Base-by-base conservation (phyloP, 352 stramenopile species). In the Pythium volutum region DNA sequence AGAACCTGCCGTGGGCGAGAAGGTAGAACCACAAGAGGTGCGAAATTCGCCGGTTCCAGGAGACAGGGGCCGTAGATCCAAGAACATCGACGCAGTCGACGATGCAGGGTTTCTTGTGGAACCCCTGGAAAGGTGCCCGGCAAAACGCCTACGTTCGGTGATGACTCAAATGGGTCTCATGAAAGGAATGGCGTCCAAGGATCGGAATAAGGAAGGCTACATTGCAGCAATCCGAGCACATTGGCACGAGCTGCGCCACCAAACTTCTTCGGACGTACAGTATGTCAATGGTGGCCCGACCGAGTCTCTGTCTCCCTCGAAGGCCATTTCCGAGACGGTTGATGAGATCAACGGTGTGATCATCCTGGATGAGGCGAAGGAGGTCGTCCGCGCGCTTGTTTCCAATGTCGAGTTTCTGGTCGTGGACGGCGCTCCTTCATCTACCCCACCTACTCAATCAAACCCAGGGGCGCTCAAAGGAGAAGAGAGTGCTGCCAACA, bases 171-270 rank as follows among this genome's bases (percentile, higher is more conserved):
- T 56, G 49, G 20, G 33, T 14, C 11, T 33, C 20, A 10, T 11
- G 9, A 33, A 46, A 5, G 20, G 20, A 12, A 11, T 34, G 10
- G 10, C 49, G 5, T 15, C 6, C 1, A n/a, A 20, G 1, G 12
- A 12, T 5, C 25, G 22, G 34, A 59, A 39, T 10, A 59, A 59
- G n/a, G 16, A 38, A n/a, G 52, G 39, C 5, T 49, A 15, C n/a
- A 59, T 59, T 27, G 41, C 38, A 16, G 52, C 38, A 18, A 59
- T 59, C 15, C 36, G 39, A 29, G 20, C 34, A 5, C 11, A 41
- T 39, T 50, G 41, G 48, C 3, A 43, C 36, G 36, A 43, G 15
- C 36, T 43, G 0, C 36, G 10, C 5, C 36, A 23, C 36, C 36
- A 22, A 43, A 10, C 36, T 22, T 43, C 36, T 43, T 15, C 36